These are phyloP conservation scores for Neofusicoccum umdonicola DNA, from an alignment of 2,329 filamentous ascomycete species.

Conservation along the genomic window DNA sequence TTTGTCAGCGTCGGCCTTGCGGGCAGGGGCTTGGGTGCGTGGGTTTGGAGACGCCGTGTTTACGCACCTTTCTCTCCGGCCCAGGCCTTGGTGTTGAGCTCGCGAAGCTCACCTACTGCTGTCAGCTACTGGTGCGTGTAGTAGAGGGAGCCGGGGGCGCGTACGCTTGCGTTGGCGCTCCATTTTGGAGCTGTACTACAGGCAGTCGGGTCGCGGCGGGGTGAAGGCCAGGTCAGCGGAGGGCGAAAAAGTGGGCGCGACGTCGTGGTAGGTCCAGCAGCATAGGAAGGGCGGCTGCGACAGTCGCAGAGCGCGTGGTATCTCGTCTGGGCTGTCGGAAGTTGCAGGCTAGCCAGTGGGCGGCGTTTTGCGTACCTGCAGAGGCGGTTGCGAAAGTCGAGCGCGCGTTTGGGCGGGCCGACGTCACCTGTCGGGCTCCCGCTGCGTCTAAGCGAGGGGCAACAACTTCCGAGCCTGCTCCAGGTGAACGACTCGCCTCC, in stretches of 20 bases:
- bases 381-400: constrained; percentile 2
- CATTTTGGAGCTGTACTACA: constrained; percentile 36
- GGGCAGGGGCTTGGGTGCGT: background rate
- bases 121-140: constrained; percentile 24
- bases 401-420: constrained; percentile 6
- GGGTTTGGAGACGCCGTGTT: background rate
- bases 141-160: background rate
- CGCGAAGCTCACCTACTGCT: constrained; percentile 76
- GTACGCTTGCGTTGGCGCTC: constrained; percentile 51
- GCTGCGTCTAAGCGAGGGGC: constrained; percentile 14
- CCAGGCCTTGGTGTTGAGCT: constrained; percentile 86
- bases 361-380: constrained; percentile 12
- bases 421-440: background rate
- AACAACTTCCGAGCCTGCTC: background rate
- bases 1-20: constrained; percentile 24
- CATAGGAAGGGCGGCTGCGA: constrained; percentile 6
- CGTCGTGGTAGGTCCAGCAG: constrained; percentile 6
- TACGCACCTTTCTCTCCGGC: constrained; percentile 75
- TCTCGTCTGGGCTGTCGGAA: background rate
- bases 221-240: constrained; percentile 27
- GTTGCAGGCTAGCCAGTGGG: constrained; percentile 1
- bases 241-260: constrained; percentile 21
- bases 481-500: background rate
- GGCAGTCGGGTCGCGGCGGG: constrained; percentile 18
- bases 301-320: background rate